phyloP scores from a whole-genome alignment of 331 rosid genomes.

The Phaseolus coccineus region DNA sequence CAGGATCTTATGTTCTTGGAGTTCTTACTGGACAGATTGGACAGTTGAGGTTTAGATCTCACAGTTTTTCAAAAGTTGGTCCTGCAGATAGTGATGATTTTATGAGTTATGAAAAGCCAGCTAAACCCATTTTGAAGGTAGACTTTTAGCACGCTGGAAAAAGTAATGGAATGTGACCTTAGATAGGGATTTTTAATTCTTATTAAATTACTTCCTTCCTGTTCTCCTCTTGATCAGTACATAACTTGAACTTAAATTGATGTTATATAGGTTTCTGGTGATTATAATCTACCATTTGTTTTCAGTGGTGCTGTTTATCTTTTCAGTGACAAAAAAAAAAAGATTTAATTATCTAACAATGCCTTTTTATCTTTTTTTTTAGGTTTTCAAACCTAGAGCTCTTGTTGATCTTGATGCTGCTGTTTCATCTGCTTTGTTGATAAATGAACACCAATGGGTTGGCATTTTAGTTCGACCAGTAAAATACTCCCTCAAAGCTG shows the following conservation, averaged over 20 bases:
- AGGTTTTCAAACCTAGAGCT: conserved; percentile 94
- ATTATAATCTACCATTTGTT: conserved; percentile 24
- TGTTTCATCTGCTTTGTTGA: conserved; percentile 89
- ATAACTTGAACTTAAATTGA: conserved; percentile 6
- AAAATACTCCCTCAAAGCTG: conserved; percentile 88
- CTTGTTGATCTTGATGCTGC: conserved; percentile 95
- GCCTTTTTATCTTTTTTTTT: conserved; percentile 29
- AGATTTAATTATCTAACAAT: conserved; percentile 41
- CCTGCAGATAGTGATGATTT: conserved; percentile 94
- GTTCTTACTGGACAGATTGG: conserved; percentile 98
- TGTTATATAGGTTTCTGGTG: conserved; percentile 35
- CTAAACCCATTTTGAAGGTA: conserved; percentile 95
- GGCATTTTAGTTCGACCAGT: conserved; percentile 89
- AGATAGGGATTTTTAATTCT: conserved; percentile 13
- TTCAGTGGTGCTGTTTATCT: conserved; percentile 8
- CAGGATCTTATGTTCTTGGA: conserved; percentile 98
- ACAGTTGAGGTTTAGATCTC: conserved; percentile 90
- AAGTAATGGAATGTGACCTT: conserved; percentile 18
- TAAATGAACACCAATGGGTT: conserved; percentile 95
- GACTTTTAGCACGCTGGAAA: conserved; percentile 40
- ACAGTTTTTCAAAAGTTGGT: conserved; percentile 93
- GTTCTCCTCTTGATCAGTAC: conserved; percentile 24
- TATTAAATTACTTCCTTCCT: conserved; percentile 29
- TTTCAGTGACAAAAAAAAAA: conserved; percentile 8
- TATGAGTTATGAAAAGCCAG: conserved; percentile 97